A percentile compares a stretch with the other conserved stretches of the same genome.
phyloP scores from a whole-genome alignment of 202 grass and related monocot genomes.

The Panicum hallii region DNA sequence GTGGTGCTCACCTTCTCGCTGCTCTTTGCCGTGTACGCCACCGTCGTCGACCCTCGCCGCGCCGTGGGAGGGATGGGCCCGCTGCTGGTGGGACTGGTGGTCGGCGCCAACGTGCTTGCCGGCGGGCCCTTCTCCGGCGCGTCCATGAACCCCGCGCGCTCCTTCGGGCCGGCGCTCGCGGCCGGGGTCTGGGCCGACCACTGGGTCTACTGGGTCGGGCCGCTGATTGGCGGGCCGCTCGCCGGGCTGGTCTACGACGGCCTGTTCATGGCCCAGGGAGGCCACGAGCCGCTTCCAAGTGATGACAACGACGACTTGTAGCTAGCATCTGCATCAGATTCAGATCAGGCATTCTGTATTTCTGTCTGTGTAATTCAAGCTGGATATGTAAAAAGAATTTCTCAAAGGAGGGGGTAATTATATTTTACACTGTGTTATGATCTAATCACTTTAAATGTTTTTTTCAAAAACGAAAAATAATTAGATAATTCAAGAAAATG shows the following conservation, averaged over 20 bases:
- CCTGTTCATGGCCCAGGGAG: conserved; percentile 51
- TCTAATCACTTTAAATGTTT: too few species aligned
- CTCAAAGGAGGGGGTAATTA: too few species aligned
- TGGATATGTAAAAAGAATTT: too few species aligned
- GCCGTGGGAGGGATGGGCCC: conserved; percentile 48
- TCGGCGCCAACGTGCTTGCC: conserved; percentile 81
- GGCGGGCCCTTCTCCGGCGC: conserved; percentile 78
- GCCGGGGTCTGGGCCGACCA: conserved; percentile 65
- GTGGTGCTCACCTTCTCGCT: conserved; percentile 86
- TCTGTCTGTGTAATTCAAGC: too few species aligned
- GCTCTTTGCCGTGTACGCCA: conserved; percentile 82
- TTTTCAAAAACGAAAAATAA: too few species aligned
- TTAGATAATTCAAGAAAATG: too few species aligned
- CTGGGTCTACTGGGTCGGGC: conserved; percentile 92
- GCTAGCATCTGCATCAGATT: background rate
- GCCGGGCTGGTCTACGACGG: conserved; percentile 69
- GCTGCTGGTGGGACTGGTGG: conserved; percentile 69
- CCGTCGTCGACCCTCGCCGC: conserved; percentile 68
- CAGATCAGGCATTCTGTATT: too few species aligned
- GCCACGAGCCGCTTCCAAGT: conserved; percentile 55
- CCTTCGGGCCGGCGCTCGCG: conserved; percentile 73
- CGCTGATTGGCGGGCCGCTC: conserved; percentile 59
- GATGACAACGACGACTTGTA: conserved; percentile 53
- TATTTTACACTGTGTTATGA: too few species aligned
- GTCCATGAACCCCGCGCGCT: conserved; percentile 90